These are phyloP conservation scores for Dothistroma septosporum DNA, from an alignment of 2,329 filamentous ascomycete genomes.

Conservation along the genomic window DNA sequence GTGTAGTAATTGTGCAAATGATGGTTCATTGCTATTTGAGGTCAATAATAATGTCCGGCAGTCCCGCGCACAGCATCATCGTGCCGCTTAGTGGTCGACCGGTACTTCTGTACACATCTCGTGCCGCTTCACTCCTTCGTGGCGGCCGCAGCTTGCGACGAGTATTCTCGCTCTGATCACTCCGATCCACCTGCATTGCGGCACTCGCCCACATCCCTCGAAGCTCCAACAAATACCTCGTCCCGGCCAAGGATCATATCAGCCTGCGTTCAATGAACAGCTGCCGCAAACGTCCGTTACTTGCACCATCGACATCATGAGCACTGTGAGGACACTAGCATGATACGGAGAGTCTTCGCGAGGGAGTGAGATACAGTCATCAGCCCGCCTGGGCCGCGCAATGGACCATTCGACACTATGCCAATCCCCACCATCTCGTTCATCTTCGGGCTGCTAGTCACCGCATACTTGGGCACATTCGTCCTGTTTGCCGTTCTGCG, in stretches of 20 bases:
- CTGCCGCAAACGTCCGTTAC: neutral
- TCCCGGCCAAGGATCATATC: neutral
- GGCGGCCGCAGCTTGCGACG: neutral
- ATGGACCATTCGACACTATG: slow-evolving; percentile 36
- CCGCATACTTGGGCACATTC: slow-evolving; percentile 87
- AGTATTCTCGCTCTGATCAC: neutral
- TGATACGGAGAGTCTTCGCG: slow-evolving; percentile 2
- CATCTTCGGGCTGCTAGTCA: slow-evolving; percentile 75
- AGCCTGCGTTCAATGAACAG: neutral
- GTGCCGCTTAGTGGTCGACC: neutral
- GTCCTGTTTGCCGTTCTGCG: slow-evolving; percentile 89
- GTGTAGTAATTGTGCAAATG: neutral
- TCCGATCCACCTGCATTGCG: neutral
- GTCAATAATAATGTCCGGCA: neutral
- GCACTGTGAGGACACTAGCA: neutral
- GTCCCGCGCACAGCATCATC: neutral
- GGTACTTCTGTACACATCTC: neutral
- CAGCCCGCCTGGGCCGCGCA: neutral
- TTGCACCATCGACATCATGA: neutral
- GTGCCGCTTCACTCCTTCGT: neutral
- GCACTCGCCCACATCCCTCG: neutral
- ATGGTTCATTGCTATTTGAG: neutral
- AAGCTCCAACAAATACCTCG: neutral
- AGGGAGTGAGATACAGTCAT: neutral
- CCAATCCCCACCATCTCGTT: slow-evolving; percentile 57